Conservation (phyloP, 176 grass and related monocot species). For the Saccharum spontaneum region DNA sequence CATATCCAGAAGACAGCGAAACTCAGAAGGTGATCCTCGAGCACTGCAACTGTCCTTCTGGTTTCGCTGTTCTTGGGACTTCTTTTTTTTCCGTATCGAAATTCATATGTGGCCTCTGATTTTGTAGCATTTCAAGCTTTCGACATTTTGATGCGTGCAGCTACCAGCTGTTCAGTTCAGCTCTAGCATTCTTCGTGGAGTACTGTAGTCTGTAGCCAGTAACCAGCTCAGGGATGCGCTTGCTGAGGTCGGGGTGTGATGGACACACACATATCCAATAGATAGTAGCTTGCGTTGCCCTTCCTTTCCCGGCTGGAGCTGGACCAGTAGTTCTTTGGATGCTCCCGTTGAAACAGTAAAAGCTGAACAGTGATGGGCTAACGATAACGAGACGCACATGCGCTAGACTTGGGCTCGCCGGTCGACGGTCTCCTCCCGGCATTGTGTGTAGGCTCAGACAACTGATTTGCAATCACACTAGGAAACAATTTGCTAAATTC, state of each 20-base stretch:
- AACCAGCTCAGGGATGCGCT: too few relatives aligned
- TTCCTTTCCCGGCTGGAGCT: too few relatives aligned
- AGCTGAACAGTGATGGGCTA: background rate
- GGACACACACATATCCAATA: too few relatives aligned
- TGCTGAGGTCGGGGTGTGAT: too few relatives aligned
- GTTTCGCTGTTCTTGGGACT: background rate
- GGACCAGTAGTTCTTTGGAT: too few relatives aligned
- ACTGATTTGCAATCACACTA: background rate
- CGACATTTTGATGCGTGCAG: background rate
- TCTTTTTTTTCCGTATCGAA: too few relatives aligned
- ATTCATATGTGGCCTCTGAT: too few relatives aligned
- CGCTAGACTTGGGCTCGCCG: background rate
- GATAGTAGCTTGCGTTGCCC: too few relatives aligned
- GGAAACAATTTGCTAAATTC: background rate
- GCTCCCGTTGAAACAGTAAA: slow-evolving; percentile 6
- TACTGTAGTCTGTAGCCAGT: too few relatives aligned
- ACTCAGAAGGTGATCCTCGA: background rate
- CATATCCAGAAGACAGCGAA: background rate
- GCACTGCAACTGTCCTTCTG: background rate
- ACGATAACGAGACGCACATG: background rate
- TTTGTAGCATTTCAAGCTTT: background rate
- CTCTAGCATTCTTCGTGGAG: too few relatives aligned
- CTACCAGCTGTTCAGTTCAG: too few relatives aligned
- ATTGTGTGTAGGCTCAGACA: background rate
- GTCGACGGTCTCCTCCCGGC: background rate